Base-by-base conservation (phyloP, 805 yeast species). In the Candida andamanensis region DNA sequence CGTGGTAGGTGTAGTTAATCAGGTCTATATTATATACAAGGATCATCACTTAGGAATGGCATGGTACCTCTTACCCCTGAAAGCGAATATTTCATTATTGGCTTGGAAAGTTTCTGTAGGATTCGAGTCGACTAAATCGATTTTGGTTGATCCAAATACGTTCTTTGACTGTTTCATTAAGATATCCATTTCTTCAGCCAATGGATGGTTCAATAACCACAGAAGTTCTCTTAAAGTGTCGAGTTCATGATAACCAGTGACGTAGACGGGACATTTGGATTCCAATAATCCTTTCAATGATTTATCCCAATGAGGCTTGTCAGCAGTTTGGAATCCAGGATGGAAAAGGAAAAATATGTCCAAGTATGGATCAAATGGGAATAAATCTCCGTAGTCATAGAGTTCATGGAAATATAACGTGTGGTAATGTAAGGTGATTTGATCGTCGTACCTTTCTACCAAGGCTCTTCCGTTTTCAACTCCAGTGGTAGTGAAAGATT, bases 321-420 rank as follows among this genome's bases (percentile, higher is more conserved):
- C 95, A 10, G 85, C 83, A 6, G 92, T 82, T 13, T 85, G 80
- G 51, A 87, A 75, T 24, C 96, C 96, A 3, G 98, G 97, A 56
- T 90, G 97, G 82, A 90, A 92, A 32, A 85, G 69, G 73, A 86
- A 87, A 60, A 92, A 92, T 17, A 78, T 76, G 55, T 92, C 98
- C 54, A 85, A 72, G 58, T 90, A 92, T 27, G 99, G 98, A 57
- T 92, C 98, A 57, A 89, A 92, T 4, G 98, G 98, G 78, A 86
- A 85, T 56, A 92, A 85, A 60, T 90, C 97, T 49, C 89, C 92
- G 29, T 85, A 80, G 49, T 87, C 87, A 60, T 92, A 95, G 40
- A 83, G 69, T 24, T 83, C 90, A 52, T 87, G 86, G 77, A 92
- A 92, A 58, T 81, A 89, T 48, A 85, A 83, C 1, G 97, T 86